A percentile compares a stretch with the other conserved stretches of the same genome.
phyloP scores from a whole-genome alignment of 257 asterid genomes.

The Verbena officinalis region DNA sequence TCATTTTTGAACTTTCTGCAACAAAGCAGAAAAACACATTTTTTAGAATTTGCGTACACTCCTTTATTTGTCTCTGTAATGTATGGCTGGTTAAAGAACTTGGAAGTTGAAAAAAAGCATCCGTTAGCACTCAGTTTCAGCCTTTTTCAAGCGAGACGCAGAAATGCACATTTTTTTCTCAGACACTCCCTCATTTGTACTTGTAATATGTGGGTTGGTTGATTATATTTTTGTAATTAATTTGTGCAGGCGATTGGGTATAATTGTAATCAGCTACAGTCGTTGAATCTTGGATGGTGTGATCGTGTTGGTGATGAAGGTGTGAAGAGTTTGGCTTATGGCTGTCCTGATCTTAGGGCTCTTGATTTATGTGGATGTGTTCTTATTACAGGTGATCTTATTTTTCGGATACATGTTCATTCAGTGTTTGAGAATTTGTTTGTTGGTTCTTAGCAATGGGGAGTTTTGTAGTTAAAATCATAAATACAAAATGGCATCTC shows the following conservation, averaged over 20 bases:
- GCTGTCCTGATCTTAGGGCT: conserved; percentile 87
- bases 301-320: conserved; percentile 90
- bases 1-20: too few relatives aligned
- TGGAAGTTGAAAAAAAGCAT: too few relatives aligned
- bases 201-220: neutral
- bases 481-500: too few relatives aligned
- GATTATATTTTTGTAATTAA: neutral
- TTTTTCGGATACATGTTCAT: neutral
- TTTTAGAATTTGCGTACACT: too few relatives aligned
- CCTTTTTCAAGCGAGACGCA: too few relatives aligned
- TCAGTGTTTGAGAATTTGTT: neutral
- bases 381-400: conserved; percentile 77
- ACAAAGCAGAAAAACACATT: too few relatives aligned
- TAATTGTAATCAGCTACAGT: conserved; percentile 80
- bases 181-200: too few relatives aligned
- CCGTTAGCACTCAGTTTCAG: too few relatives aligned
- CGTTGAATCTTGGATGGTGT: conserved; percentile 92
- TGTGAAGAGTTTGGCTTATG: conserved; percentile 90
- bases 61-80: too few relatives aligned
- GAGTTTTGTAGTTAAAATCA: neutral
- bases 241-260: conserved; percentile 77
- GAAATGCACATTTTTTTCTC: too few relatives aligned
- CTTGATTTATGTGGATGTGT: conserved; percentile 93
- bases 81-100: too few relatives aligned
- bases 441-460: neutral